These are phyloP conservation scores for Thyridium curvatum DNA, from an alignment of 2,329 filamentous ascomycete genomes.

Conservation along the genomic window DNA sequence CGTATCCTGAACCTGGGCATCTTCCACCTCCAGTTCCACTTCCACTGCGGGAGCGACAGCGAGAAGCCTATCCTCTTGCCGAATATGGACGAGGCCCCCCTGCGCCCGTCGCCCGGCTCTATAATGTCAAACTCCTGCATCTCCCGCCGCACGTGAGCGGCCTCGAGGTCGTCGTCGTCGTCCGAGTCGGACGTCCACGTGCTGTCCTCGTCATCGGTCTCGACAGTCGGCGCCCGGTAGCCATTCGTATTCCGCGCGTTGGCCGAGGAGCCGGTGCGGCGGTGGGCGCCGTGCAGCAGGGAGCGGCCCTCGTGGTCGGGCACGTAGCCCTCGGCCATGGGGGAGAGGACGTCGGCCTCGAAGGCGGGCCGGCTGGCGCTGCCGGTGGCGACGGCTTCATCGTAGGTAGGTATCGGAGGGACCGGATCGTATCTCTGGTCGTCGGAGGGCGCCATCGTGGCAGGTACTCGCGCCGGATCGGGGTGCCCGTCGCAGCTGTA, in stretches of 20 bases:
- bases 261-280: slow-evolving; percentile 26
- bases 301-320: slow-evolving; percentile 73
- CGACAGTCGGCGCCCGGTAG: slow-evolving; percentile 77
- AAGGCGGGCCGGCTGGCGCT: slow-evolving; percentile 46
- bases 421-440: slow-evolving; percentile 54
- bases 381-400: slow-evolving; percentile 64
- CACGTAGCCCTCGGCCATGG: slow-evolving; percentile 54
- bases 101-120: slow-evolving; percentile 47
- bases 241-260: slow-evolving; percentile 40
- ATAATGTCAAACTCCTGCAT: slow-evolving; percentile 87
- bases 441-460: slow-evolving; percentile 39
- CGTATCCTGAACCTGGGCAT: slow-evolving; percentile 43
- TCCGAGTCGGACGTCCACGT: slow-evolving; percentile 44
- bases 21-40: slow-evolving; percentile 47
- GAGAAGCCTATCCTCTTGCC: slow-evolving; percentile 49
- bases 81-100: slow-evolving; percentile 36
- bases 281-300: slow-evolving; percentile 52
- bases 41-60: slow-evolving; percentile 47
- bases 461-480: not conserved
- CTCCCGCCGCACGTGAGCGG: slow-evolving; percentile 66
- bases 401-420: slow-evolving; percentile 77
- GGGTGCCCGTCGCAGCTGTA: no score
- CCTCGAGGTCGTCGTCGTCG: slow-evolving; percentile 41
- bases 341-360: slow-evolving; percentile 43
- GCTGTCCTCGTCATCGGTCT: slow-evolving; percentile 63